Evolutionary conservation across 169 alveolate species (phyloP), one percentile per base, ranked within the genome.

Genomic region (Babesia caballi): DNA sequence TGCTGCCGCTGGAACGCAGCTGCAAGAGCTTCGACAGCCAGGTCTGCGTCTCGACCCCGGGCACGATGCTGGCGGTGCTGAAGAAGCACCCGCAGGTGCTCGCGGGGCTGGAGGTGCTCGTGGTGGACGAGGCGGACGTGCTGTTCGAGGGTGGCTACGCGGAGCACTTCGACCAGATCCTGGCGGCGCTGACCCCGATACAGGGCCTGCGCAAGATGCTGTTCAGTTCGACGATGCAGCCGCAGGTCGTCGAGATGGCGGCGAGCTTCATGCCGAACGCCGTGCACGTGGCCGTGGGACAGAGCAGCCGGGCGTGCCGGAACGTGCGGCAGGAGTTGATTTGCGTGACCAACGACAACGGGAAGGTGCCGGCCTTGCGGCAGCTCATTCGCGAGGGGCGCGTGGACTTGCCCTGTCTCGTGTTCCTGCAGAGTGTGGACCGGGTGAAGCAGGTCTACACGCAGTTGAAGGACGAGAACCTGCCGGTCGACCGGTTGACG

Each of bases 51-150:
- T 56, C 88, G 7, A 81, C 88, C 4, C 88, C 88, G 12, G 51
- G 52, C 15, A 81, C 88, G 28, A 30, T 81, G 35, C 17, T 33
- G 17, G 15, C 44, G n/a, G 21, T 71, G 35, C 49, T 81, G 67
- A 51, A 56, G 40, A 71, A 71, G 60, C 53, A 44, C 35, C 60
- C 40, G 82, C 44, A 38, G 12, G 83, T 94, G 40, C 82, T 98
- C 61, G 69, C 88, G 33, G 91, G 91, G 17, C 94, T 95, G 81
- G 93, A 94, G 82, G 89, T 88, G 72, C 89, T 96, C 72, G 96
- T 97, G 27, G 90, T 98, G 90, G 99, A 97, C 85, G 99, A 98
- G 90, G 99, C 98, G 4, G 99, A 98, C 85, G 97, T 97, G 86
- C 91, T 97, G 59, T 90, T 98, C 25, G 84, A 81, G 38, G 83